Evolutionary conservation across 305 asterid genomes (phyloP).

Genomic region (Plantago rigida): DNA sequence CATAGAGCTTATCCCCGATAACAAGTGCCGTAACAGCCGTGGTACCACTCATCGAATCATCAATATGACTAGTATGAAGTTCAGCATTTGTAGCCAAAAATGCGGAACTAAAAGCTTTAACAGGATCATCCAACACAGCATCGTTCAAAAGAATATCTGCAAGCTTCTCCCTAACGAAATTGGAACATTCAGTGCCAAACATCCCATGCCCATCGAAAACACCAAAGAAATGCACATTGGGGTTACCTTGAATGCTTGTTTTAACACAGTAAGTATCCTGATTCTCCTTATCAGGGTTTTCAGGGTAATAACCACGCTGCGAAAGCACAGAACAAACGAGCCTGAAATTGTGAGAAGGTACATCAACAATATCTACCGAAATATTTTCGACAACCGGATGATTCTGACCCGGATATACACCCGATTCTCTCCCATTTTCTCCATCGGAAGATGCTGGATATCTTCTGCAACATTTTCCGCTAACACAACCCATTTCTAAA

Average conservation of each 20-base stretch:
- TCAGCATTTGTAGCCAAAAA: constrained; percentile 65
- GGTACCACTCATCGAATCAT: constrained; percentile 96
- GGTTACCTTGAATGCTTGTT: constrained; percentile 61
- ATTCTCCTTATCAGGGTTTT: constrained; percentile 75
- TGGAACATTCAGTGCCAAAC: constrained; percentile 66
- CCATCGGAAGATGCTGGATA: constrained; percentile 45
- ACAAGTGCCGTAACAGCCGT: constrained; percentile 80
- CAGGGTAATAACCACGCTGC: constrained; percentile 84
- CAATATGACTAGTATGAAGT: constrained; percentile 63
- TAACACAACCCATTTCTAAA: constrained; percentile 70
- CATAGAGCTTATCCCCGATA: constrained; percentile 63
- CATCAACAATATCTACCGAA: constrained; percentile 50
- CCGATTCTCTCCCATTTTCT: constrained; percentile 44
- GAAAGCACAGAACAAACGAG: constrained; percentile 59
- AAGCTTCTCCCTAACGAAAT: constrained; percentile 65
- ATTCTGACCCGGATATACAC: constrained; percentile 35
- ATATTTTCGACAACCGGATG: constrained; percentile 33
- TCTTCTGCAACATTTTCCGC: constrained; percentile 68
- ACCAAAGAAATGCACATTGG: constrained; percentile 87
- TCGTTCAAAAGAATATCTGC: constrained; percentile 51
- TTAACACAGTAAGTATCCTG: constrained; percentile 72
- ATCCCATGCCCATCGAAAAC: constrained; percentile 93
- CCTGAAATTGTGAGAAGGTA: constrained; percentile 68
- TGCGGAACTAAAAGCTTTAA: constrained; percentile 63
- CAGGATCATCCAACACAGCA: constrained; percentile 64